Evolutionary conservation across 257 asterid genomes (phyloP).

Genomic region (Fraxinus excelsior): DNA sequence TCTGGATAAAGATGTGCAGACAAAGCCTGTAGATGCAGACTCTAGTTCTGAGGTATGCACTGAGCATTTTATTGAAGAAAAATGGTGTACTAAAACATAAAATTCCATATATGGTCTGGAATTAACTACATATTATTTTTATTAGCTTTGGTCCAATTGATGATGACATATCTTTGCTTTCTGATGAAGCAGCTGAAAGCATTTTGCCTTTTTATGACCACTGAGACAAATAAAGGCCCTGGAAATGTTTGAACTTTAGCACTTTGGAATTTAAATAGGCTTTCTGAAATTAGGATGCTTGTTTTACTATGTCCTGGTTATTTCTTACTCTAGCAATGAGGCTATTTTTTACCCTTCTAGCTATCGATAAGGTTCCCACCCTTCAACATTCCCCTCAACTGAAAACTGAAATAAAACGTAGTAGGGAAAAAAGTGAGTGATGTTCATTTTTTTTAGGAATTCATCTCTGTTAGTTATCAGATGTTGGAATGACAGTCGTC

Average conservation of each 20-base stretch:
- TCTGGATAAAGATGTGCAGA: constrained; percentile 71
- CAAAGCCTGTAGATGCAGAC: constrained; percentile 73
- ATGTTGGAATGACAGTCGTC: not conserved
- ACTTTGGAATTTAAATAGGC: not conserved
- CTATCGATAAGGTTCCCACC: not conserved
- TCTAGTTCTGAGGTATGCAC: constrained; percentile 82
- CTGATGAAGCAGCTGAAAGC: not conserved
- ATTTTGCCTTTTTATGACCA: not conserved
- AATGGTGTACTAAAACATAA: not conserved
- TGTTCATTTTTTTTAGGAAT: not conserved
- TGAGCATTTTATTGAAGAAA: not conserved
- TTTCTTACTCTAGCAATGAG: not conserved
- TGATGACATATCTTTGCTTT: not conserved
- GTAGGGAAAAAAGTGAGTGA: not conserved
- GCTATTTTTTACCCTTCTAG: not conserved
- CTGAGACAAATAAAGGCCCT: not conserved
- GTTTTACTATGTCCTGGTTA: not conserved
- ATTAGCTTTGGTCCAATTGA: not conserved
- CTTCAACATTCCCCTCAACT: not conserved
- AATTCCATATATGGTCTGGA: not conserved
- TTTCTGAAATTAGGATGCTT: not conserved
- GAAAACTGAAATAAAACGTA: not conserved
- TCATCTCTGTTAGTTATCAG: not conserved
- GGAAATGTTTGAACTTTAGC: not conserved
- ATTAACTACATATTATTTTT: not conserved